Base-by-base conservation (phyloP, 1,284 basidiomycete genomes). In the Marasmius fiardii region DNA sequence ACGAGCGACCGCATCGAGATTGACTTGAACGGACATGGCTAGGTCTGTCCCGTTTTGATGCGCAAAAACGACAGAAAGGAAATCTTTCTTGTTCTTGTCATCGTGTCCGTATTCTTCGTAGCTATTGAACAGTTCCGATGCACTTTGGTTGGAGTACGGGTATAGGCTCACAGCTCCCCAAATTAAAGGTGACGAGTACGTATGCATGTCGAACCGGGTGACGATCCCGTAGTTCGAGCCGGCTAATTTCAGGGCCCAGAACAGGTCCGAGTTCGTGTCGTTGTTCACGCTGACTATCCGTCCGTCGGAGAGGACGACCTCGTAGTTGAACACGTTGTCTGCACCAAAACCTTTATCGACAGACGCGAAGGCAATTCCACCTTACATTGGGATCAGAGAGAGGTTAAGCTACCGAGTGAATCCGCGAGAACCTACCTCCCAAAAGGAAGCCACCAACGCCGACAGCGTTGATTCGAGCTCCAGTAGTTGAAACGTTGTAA, bases 381-480 rank as follows among this genome's bases (percentile, higher is more conserved):
- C 63, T 63, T 39, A 31, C 5, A 31, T 31, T 31, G 28, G 28
- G 28, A 31, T 31, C 10, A 31, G 28, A 31, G 28, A 31, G 28
- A 31, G 28, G 34, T 50, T 6, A 33, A 11, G 7, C 4, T 39
- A 1, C 16, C 21, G 18, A 28, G 12, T 3, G 34, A 41, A 14
- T n/a, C 20, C 35, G 14, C 28, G 12, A 23, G 24, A 28, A 21
- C 56, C 31, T 56, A 61, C 71, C 72, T 34, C 71, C 69, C 1
- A 72, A 63, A 1, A 65, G 64, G 43, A 67, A 68, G 10, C 71
- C 71, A 12, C 65, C 65, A 21, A 73, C 68, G 21, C 72, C 72
- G 33, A 73, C 71, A 24, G 68, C 64, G 10, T 65, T 56, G 11
- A 63, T 64, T 4, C 71, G 64, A 20, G 71, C 72, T 21, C 74